Evolutionary conservation across 73 alveolate species (phyloP), one percentile per base, ranked within the genome.

Genomic region (Tetrahymena elliotti): DNA sequence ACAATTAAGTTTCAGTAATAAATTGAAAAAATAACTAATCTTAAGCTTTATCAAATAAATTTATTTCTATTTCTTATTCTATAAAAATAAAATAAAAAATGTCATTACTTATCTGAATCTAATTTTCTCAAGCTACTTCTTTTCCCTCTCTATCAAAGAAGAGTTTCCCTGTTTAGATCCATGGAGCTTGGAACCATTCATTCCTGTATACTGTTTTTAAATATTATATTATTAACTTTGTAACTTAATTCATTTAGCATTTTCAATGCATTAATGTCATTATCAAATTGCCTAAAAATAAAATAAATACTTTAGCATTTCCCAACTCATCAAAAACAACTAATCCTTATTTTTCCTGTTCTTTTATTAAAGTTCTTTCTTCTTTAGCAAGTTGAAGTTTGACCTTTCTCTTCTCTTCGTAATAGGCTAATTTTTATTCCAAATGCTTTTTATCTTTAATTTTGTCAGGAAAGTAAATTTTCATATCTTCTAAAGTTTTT

Each of bases 371-470:
- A 15, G 88, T 93, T 84, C 97, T 93, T 52, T 95, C 97, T 82
- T 94, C 97, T 35, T 92, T 93, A 13, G 84, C 40, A 18, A 95
- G 41, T n/a, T 82, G 20, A 9, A 95, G 83, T n/a, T 93, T 95
- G 1, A 39, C 97, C 37, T 95, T 53, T 93, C 97, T 95, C 93
- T 68, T 95, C 10, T 95, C 95, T 54, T 95, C 97, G 33, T 95
- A 53, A 54, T 93, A 95, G 6, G 93, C 93, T 20, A 40, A 38
- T 13, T 34, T 37, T 38, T 37, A 52, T 83, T 41, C 94, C 95
- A 94, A 93, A 24, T 82, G 94, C 92, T 93, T 84, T 34, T 95
- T 94, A 94, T 94, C 96, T 52, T 84, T 52, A 34, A 84, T 84
- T 47, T 84, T 41, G 41, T 96, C 82, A 52, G 84, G 94, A 93